A percentile compares a stretch with the other conserved stretches of the same genome.
These are phyloP conservation scores for Phytophthora constricta DNA, from an alignment of 352 stramenopile genomes.

Conservation along the genomic window DNA sequence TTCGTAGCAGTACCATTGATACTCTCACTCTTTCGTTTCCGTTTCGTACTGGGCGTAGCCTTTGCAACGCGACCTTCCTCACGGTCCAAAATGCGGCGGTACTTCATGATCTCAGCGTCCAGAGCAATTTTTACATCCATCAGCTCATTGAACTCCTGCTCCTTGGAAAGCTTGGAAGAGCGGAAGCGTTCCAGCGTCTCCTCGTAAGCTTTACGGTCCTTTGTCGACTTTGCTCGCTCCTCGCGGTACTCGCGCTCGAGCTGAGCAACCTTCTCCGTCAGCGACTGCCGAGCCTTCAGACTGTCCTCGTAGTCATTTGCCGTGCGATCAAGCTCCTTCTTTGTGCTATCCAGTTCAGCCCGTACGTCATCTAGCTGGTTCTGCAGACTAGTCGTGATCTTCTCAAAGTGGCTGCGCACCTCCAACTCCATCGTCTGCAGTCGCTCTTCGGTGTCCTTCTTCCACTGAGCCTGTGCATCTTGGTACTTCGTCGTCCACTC, in stretches of 20 bases:
- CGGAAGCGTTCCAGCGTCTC: constrained; percentile 72
- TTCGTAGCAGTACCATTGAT: constrained; percentile 39
- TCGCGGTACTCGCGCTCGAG: constrained; percentile 82
- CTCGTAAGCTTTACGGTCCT: constrained; percentile 81
- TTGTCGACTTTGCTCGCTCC: constrained; percentile 76
- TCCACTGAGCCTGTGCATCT: constrained; percentile 75
- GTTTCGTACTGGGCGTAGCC: constrained; percentile 57
- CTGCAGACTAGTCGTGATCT: constrained; percentile 55
- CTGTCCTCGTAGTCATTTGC: constrained; percentile 85
- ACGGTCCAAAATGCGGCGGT: constrained; percentile 82
- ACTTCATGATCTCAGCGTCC: constrained; percentile 81
- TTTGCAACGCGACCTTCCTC: constrained; percentile 75
- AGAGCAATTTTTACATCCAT: constrained; percentile 90
- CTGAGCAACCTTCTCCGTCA: constrained; percentile 84
- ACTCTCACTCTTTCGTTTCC: constrained; percentile 74
- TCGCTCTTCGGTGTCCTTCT: constrained; percentile 81
- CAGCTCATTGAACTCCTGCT: constrained; percentile 86
- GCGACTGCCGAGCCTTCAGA: constrained; percentile 67
- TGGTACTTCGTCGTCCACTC: constrained; percentile 83
- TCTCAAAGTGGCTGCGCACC: constrained; percentile 77
- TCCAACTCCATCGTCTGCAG: constrained; percentile 75
- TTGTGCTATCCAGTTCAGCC: constrained; percentile 69
- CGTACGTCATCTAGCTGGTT: constrained; percentile 70
- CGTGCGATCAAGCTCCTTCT: constrained; percentile 78
- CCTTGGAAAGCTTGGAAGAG: constrained; percentile 73